phyloP scores from a whole-genome alignment of 106 monocot species.

The Apostasia ramifera region DNA sequence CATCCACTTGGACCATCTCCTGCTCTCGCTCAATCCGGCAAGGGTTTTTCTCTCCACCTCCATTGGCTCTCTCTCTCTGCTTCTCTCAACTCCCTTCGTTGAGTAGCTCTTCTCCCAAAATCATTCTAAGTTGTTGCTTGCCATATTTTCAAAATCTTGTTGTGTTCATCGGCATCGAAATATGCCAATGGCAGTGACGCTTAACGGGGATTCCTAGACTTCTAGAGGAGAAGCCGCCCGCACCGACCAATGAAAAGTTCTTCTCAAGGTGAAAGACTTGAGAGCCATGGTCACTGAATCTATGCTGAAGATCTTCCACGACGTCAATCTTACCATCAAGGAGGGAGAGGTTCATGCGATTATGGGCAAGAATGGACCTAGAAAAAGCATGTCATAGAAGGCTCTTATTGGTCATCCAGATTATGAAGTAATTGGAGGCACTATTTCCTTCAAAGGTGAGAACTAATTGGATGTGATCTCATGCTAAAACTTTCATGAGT shows the following conservation, averaged over 20 bases:
- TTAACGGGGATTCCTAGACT: not conserved
- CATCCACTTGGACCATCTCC: not conserved
- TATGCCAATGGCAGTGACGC: not conserved
- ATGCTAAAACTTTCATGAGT: constrained; percentile 92
- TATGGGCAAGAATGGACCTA: constrained; percentile 96
- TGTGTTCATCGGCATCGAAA: not conserved
- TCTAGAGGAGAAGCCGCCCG: constrained; percentile 3
- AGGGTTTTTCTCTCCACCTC: not conserved
- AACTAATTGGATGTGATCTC: constrained; percentile 84
- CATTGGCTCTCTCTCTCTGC: not conserved
- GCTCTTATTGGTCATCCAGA: constrained; percentile 98
- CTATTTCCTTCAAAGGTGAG: constrained; percentile 67
- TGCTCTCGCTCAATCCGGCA: not conserved
- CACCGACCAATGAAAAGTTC: constrained; percentile 12
- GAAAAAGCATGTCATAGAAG: constrained; percentile 90
- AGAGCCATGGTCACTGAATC: constrained; percentile 64
- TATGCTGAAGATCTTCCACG: constrained; percentile 58
- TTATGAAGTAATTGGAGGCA: constrained; percentile 86
- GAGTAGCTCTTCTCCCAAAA: not conserved
- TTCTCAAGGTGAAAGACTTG: constrained; percentile 70
- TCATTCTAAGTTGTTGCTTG: not conserved
- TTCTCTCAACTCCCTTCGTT: not conserved
- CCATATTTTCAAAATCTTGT: not conserved
- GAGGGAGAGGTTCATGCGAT: constrained; percentile 94
- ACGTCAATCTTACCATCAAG: constrained; percentile 71